Conservation (phyloP, 345 rosid genomes). For the Isatis tinctoria region DNA sequence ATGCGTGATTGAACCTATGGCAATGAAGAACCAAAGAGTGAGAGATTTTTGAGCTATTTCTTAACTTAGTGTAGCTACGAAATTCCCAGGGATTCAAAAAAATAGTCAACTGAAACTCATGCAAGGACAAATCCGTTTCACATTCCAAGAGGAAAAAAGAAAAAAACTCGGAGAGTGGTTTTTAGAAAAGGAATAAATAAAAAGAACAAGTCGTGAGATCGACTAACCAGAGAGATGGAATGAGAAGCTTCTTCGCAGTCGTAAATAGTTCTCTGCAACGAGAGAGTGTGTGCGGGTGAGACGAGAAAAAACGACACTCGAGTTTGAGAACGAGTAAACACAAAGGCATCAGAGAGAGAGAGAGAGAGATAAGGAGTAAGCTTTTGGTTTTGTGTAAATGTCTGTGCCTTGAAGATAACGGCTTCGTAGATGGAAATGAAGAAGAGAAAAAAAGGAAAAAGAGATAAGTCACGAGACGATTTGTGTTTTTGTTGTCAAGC, state of each 20-base stretch:
- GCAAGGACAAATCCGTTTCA: background rate
- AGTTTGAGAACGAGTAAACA: conserved; percentile 21
- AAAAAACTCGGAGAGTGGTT: too few relatives aligned
- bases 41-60: background rate
- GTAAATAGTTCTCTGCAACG: background rate
- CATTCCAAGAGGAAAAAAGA: too few relatives aligned
- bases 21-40: background rate
- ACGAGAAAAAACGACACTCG: background rate
- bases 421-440: conserved; percentile 4
- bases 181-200: background rate
- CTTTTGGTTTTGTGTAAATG: conserved; percentile 21
- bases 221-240: conserved; percentile 13
- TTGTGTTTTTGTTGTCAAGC: background rate
- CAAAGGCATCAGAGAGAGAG: conserved; percentile 3
- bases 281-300: background rate
- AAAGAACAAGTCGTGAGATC: background rate
- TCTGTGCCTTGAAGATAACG: conserved; percentile 32
- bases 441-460: background rate
- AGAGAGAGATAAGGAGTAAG: conserved; percentile 18
- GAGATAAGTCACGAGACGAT: conserved; percentile 19
- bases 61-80: too few relatives aligned
- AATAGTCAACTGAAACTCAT: background rate
- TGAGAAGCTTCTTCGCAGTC: background rate
- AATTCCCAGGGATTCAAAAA: background rate
- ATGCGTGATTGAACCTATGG: background rate